Conservation (phyloP, 2,329 filamentous ascomycete species). For the Eutypella sp. region DNA sequence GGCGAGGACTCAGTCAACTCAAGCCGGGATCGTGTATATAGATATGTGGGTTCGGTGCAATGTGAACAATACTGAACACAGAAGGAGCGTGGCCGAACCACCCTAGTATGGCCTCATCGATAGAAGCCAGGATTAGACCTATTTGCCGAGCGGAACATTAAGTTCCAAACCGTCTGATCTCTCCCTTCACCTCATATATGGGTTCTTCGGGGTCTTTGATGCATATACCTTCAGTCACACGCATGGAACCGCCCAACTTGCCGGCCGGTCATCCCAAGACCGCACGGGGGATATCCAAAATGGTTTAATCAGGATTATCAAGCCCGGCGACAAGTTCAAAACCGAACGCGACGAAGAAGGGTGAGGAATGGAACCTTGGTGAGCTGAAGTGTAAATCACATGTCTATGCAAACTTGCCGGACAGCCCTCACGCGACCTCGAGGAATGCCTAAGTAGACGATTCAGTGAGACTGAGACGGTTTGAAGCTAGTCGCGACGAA, state of each 20-base stretch:
- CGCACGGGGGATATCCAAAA: conserved; percentile 13
- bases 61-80: too few relatives aligned
- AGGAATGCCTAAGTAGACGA: neutral
- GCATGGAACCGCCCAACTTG: conserved; percentile 8
- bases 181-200: conserved; percentile 8
- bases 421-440: too few relatives aligned
- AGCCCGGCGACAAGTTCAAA: conserved; percentile 12
- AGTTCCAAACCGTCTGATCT: conserved; percentile 14
- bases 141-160: conserved; percentile 16
- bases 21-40: conserved; percentile 5
- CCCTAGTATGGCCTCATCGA: too few relatives aligned
- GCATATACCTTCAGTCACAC: conserved; percentile 1
- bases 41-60: neutral
- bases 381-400: too few relatives aligned
- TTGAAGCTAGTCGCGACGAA: neutral
- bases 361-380: neutral
- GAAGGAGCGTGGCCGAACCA: too few relatives aligned
- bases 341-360: conserved; percentile 13
- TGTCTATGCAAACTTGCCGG: too few relatives aligned
- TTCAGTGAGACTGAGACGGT: neutral
- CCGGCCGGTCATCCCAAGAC: conserved; percentile 12
- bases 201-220: conserved; percentile 9
- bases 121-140: too few relatives aligned
- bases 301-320: too few relatives aligned
- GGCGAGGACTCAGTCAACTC: conserved; percentile 12